A percentile compares a stretch with the other conserved stretches of the same genome.
phyloP scores from a whole-genome alignment of 2,329 filamentous ascomycete species.

The Fusarium equiseti region DNA sequence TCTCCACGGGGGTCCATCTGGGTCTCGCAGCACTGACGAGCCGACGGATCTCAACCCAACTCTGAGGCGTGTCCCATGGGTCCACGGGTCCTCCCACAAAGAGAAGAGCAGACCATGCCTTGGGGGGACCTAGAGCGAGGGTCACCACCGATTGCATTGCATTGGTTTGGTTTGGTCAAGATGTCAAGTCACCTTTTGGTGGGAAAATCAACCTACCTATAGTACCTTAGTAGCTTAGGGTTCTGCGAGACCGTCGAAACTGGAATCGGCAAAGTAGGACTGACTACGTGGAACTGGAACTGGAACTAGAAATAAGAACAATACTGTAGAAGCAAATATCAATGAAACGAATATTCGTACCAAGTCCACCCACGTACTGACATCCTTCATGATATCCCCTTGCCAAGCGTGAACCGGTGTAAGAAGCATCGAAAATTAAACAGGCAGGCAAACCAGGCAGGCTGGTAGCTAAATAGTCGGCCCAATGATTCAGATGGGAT shows the following conservation, averaged over 20 bases:
- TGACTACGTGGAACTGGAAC: background rate
- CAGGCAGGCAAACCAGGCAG: background rate
- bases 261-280: constrained; percentile 1
- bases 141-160: constrained; percentile 29
- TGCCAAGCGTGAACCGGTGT: constrained; percentile 13
- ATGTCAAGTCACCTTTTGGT: constrained; percentile 25
- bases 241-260: constrained; percentile 12
- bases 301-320: constrained; percentile 3
- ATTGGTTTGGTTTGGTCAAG: constrained; percentile 8
- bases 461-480: background rate
- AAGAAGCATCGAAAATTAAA: constrained; percentile 13
- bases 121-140: constrained; percentile 20
- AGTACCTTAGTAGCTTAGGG: background rate
- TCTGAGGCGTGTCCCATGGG: constrained; percentile 51
- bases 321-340: background rate
- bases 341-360: background rate
- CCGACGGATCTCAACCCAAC: constrained; percentile 55
- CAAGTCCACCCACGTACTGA: background rate
- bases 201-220: constrained; percentile 3
- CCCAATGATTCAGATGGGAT: constrained; percentile 5
- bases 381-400: background rate
- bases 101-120: constrained; percentile 36
- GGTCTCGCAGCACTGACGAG: constrained; percentile 56
- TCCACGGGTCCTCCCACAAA: constrained; percentile 48
- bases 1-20: constrained; percentile 54